Evolutionary conservation across 2,329 filamentous ascomycete genomes (phyloP), one percentile per base, ranked within the genome.

Genomic region (Nothophoma quercina): DNA sequence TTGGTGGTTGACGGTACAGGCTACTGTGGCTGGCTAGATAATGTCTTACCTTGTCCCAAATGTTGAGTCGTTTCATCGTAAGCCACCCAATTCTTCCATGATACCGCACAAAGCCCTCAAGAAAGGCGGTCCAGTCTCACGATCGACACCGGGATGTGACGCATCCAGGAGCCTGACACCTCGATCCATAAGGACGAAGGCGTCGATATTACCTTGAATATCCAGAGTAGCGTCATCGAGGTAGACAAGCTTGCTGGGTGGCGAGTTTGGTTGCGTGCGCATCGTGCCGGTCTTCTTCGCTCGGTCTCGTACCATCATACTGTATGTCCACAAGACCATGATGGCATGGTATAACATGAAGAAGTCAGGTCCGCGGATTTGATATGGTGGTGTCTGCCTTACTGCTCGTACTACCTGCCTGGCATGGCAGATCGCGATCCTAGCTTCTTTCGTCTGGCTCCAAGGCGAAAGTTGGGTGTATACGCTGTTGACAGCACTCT

Each of bases 401-500:
- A 55, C 60, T 23, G 60, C 51, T 13, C 55, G 48, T 1, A 67
- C 6, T 1, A 64, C 58, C 15, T 64, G 62, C 4, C 58, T 62
- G 6, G 63, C 63, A 34, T 67, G 59, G 8, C 35, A 51, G 9
- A 61, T 51, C 8, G 62, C 63, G 28, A 41, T 60, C 4, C 63
- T 47, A 10, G 57, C 59, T 38, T 65, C 59, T 19, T 58, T 62
- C 5, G 56, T 59, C 19, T 54, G 51, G 19, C 55, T 57, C 85
- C 86, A 88, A 21, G 82, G 76, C 47, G 83, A 81, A 3, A 88
- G 76, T 0, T 80, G 73, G 0, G 83, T 82, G 53, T 85, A 85
- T 13, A 85, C 78, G 5, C 81, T 73, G 3, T 83, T 79, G 2
- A 86, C 86, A 63, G 87, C 83, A 18, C 86, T 84, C 57, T 86